phyloP scores from a whole-genome alignment of 306 rosid species.

The Vigna trinervia region DNA sequence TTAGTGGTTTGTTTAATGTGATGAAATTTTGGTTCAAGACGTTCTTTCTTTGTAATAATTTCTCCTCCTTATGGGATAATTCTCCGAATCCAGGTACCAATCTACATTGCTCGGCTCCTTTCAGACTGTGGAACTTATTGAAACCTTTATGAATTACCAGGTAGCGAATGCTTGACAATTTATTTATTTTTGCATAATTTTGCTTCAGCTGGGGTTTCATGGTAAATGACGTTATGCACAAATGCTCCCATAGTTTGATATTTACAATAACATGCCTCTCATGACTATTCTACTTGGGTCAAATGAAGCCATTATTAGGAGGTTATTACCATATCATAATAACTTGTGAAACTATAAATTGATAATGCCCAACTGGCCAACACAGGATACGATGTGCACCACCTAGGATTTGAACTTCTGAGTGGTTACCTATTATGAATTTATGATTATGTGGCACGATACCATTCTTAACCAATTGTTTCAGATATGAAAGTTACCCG shows the following conservation, averaged over 20 bases:
- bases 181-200: not conserved
- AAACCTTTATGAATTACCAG: conserved; percentile 98
- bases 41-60: conserved; percentile 8
- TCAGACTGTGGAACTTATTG: conserved; percentile 91
- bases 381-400: not conserved
- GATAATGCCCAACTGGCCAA: conserved; percentile 16
- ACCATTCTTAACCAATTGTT: conserved; percentile 9
- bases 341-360: conserved; percentile 15
- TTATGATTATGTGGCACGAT: not conserved
- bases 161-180: conserved; percentile 50
- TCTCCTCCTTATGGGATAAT: conserved; percentile 8
- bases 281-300: conserved; percentile 10
- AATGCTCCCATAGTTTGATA: conserved; percentile 21
- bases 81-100: conserved; percentile 75
- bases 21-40: not conserved
- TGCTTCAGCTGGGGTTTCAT: conserved; percentile 2
- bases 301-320: conserved; percentile 7
- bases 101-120: conserved; percentile 92
- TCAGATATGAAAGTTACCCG: conserved; percentile 1
- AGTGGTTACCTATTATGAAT: not conserved
- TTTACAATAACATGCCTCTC: conserved; percentile 12
- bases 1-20: too few species aligned
- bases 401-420: conserved; percentile 18
- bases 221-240: not conserved
- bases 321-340: not conserved